Conservation (phyloP, 805 yeast genomes). For the Sungouiozyma intestinalis region DNA sequence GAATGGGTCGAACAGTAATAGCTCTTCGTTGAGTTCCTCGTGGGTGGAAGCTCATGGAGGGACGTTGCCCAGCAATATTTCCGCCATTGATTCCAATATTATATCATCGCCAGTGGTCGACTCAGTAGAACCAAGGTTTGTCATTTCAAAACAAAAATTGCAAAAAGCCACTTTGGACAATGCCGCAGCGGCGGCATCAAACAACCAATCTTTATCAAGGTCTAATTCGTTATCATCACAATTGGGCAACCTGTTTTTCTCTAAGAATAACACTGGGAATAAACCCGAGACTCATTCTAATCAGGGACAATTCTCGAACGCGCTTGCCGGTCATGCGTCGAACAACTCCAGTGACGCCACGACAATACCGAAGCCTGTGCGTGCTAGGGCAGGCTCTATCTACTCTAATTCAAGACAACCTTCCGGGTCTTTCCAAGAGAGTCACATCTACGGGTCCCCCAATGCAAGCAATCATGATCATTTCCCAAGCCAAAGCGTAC, state of each 20-base stretch:
- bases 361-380: conserved; percentile 28
- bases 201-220: conserved; percentile 19
- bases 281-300: background rate
- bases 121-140: conserved; percentile 75
- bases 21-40: conserved; percentile 27
- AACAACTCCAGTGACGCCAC: conserved; percentile 19
- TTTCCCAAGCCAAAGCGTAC: conserved; percentile 30
- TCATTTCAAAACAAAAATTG: conserved; percentile 63
- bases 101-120: conserved; percentile 63
- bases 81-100: conserved; percentile 44
- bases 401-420: conserved; percentile 29
- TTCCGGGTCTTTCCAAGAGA: conserved; percentile 16
- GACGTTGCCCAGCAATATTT: conserved; percentile 31
- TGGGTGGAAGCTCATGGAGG: conserved; percentile 29
- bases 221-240: conserved; percentile 28
- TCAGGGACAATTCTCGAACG: background rate
- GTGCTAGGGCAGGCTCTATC: conserved; percentile 27
- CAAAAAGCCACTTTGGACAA: conserved; percentile 23
- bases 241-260: conserved; percentile 27
- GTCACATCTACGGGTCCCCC: conserved; percentile 20
- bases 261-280: conserved; percentile 8
- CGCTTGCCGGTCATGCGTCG: conserved; percentile 3
- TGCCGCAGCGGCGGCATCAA: conserved; percentile 4
- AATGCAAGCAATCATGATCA: conserved; percentile 27
- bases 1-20: conserved; percentile 15